Evolutionary conservation across 192 early-diverging fungal genomes (phyloP).

Genomic region (Gryganskiella cystojenkinii): DNA sequence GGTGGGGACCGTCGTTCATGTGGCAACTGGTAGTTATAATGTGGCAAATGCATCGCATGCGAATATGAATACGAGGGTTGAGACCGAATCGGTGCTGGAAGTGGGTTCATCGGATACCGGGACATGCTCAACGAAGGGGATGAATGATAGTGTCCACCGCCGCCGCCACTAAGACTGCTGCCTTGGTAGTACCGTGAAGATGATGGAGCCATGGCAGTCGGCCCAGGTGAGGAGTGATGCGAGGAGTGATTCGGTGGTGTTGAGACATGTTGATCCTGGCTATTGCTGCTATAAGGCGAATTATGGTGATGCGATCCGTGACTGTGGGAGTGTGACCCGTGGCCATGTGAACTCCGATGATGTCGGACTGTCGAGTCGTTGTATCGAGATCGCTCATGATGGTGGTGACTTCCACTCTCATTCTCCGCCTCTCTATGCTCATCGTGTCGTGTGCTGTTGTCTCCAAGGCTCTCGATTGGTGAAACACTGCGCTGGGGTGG

Average conservation of each 20-base stretch:
- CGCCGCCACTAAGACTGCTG: too few species aligned
- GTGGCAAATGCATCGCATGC: neutral
- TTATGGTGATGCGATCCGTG: constrained; percentile 1
- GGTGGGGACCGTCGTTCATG: constrained; percentile 5
- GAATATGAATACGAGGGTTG: constrained; percentile 9
- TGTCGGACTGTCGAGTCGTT: too few species aligned
- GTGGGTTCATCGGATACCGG: constrained; percentile 16
- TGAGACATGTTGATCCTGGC: constrained; percentile 1
- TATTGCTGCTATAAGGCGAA: constrained; percentile 11
- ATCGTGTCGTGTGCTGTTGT: neutral
- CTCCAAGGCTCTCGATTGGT: constrained; percentile 39
- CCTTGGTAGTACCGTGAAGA: constrained; percentile 18
- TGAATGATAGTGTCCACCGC: constrained; percentile 34
- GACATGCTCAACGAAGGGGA: constrained; percentile 42
- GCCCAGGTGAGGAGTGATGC: neutral
- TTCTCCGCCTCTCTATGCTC: neutral
- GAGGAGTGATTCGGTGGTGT: neutral
- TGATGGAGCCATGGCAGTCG: neutral
- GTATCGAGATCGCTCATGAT: neutral
- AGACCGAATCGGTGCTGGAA: constrained; percentile 1
- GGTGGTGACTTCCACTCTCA: too few species aligned
- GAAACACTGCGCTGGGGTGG: constrained; percentile 23
- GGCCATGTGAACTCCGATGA: neutral
- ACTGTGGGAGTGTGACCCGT: neutral
- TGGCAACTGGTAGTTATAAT: constrained; percentile 4